Percentiles rank a stretch among this genome's conserved stretches.
Evolutionary conservation across 2,329 filamentous ascomycete species (phyloP).

Genomic region (Talaromyces piceae): DNA sequence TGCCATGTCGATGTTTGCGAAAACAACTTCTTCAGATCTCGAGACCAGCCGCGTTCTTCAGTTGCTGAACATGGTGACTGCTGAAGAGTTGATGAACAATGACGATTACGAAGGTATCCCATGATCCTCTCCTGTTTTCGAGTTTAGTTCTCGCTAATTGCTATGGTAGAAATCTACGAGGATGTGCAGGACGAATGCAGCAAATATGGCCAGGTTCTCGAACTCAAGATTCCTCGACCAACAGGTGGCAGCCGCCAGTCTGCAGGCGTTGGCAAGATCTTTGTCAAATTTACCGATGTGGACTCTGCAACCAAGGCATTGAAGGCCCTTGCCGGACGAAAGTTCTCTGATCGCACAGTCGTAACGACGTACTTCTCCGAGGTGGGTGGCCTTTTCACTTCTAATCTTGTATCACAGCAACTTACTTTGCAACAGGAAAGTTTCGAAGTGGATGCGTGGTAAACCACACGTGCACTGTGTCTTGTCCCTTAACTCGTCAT

Average conservation of each 20-base stretch:
- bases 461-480: constrained; percentile 21
- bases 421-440: constrained; percentile 58
- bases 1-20: constrained; percentile 95
- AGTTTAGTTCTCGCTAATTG: constrained; percentile 3
- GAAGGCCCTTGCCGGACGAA: constrained; percentile 82
- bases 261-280: constrained; percentile 94
- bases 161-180: constrained; percentile 75
- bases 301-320: constrained; percentile 79
- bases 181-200: constrained; percentile 88
- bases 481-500: not conserved
- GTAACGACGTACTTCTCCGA: constrained; percentile 96
- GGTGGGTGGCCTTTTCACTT: constrained; percentile 42
- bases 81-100: constrained; percentile 85
- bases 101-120: constrained; percentile 95
- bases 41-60: constrained; percentile 81
- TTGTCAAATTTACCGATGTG: constrained; percentile 77
- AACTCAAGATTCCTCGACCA: constrained; percentile 90
- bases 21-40: constrained; percentile 70
- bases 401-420: constrained; percentile 23
- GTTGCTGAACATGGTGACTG: constrained; percentile 95
- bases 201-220: constrained; percentile 78
- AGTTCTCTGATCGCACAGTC: constrained; percentile 93
- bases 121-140: constrained; percentile 12
- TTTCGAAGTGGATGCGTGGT: constrained; percentile 89
- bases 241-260: constrained; percentile 74